Conservation (phyloP, 1,284 basidiomycete species). For the Leccinum pachyderme region DNA sequence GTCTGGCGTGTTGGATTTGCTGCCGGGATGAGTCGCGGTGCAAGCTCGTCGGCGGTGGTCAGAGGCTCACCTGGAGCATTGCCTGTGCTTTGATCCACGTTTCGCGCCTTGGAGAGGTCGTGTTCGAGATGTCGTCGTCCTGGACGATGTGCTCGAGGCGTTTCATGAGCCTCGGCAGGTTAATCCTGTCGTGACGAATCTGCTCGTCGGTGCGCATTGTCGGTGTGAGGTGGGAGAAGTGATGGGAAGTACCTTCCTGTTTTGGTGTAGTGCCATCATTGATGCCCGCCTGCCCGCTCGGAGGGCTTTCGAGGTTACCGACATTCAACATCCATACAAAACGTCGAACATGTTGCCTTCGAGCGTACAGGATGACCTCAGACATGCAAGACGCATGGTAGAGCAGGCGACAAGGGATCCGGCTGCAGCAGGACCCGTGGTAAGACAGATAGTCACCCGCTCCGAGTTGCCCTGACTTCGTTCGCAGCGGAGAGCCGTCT, state of each 20-base stretch:
- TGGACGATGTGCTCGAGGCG: constrained; percentile 57
- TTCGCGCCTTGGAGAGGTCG: constrained; percentile 31
- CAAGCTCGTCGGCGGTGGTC: background rate
- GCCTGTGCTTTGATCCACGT: constrained; percentile 59
- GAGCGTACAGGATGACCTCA: constrained; percentile 18
- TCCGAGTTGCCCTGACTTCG: constrained; percentile 3
- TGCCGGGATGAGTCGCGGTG: constrained; percentile 27
- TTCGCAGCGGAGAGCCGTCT: constrained; percentile 24
- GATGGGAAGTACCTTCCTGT: constrained; percentile 27
- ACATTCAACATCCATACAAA: background rate
- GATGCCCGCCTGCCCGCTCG: constrained; percentile 6
- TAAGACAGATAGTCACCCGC: constrained; percentile 17
- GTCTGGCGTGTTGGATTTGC: constrained; percentile 63
- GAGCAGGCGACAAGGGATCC: constrained; percentile 25
- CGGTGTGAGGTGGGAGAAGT: background rate
- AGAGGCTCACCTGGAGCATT: constrained; percentile 51
- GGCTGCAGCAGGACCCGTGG: constrained; percentile 14
- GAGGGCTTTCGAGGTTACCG: background rate
- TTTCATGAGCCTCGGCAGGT: constrained; percentile 59
- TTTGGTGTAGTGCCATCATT: constrained; percentile 14
- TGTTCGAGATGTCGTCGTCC: constrained; percentile 47
- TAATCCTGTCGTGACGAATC: constrained; percentile 61
- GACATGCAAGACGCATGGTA: constrained; percentile 18
- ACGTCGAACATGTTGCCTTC: constrained; percentile 23
- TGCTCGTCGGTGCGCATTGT: constrained; percentile 39